Evolutionary conservation across 164 flowering plant genomes (phyloP).

Genomic region (Vitis rupestris): DNA sequence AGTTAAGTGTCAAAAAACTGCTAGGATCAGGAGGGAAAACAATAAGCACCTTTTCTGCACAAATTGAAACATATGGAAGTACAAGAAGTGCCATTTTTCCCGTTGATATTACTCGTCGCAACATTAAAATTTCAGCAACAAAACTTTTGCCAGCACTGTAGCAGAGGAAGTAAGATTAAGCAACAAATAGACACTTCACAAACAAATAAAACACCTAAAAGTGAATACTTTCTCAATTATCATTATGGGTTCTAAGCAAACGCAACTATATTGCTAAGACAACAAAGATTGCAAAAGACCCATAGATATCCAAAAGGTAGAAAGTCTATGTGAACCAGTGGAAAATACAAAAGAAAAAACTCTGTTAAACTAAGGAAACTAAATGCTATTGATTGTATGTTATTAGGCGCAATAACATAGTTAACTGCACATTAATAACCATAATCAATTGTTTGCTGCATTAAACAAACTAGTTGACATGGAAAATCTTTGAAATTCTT

Average conservation of each 20-base stretch:
- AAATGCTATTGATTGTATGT: too few species aligned
- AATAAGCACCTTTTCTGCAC: conserved; percentile 80
- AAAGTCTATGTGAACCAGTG: too few species aligned
- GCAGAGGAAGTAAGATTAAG: conserved; percentile 13
- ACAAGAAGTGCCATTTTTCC: conserved; percentile 97
- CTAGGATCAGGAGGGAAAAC: neutral
- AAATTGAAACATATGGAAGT: conserved; percentile 95
- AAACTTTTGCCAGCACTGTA: conserved; percentile 97
- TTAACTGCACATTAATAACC: too few species aligned
- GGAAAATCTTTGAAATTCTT: neutral
- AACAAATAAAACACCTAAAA: neutral
- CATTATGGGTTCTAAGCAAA: too few species aligned
- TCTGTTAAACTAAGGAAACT: too few species aligned
- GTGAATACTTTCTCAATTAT: neutral
- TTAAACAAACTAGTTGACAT: too few species aligned
- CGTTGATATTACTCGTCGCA: conserved; percentile 66
- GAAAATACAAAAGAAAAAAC: too few species aligned
- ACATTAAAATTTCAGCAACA: conserved; percentile 96
- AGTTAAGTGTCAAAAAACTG: neutral
- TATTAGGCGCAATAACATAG: too few species aligned
- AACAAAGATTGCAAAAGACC: too few species aligned
- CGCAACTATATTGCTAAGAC: too few species aligned
- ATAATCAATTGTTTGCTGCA: too few species aligned
- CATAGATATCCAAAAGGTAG: too few species aligned
- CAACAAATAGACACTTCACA: neutral